Base-by-base conservation (phyloP, 2,329 filamentous ascomycete species). In the Aplosporella prunicola region DNA sequence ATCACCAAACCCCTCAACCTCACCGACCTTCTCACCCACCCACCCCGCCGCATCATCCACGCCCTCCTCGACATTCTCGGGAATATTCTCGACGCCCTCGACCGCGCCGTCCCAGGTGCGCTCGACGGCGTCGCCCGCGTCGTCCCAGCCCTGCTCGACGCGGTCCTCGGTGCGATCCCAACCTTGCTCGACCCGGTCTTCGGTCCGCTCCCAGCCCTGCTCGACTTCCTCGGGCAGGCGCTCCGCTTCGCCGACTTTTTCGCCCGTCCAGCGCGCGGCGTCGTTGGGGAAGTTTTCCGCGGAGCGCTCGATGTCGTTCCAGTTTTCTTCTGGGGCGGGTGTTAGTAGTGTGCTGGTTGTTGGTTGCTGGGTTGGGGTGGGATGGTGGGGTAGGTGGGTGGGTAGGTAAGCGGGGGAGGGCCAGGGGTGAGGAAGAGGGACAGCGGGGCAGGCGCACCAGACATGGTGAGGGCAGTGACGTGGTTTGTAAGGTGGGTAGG, bases 21-120 rank as follows among this genome's bases (percentile, higher is more conserved):
- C 52, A 5, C 64, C 66, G 4, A 65, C 63, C 37, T 58, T 55
- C 18, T 60, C 50, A 2, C 65, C 66, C 7, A 51, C 51, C 51
- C 57, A 62, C 33, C 48, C 52, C 9, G 61, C 58, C n/a, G 60
- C 49, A 22, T 60, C 47, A 34, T 60, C 54, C 2, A 57, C 55
- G 26, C 52, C 36, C 25, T 58, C 46, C 32, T 55, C 52, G 8
- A 60, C 47, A 23, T 60, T 47, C 37, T 60, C 54, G 3, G 58
- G 58, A 26, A 52, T 38, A 26, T 60, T 46, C 39, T 57, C 52
- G 9, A 61, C 55, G 29, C 52, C 49, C 3, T 58, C 43, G 9
- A 55, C 53, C 1, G 47, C 46, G 20, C 56, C 46, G 33, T 57
- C 53, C 20, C 35, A 48, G 5, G 31, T 27, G 47, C 23, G 20